These are phyloP conservation scores for Kentomonas sorsogonicus DNA, from an alignment of 208 protist genomes.

Conservation along the genomic window DNA sequence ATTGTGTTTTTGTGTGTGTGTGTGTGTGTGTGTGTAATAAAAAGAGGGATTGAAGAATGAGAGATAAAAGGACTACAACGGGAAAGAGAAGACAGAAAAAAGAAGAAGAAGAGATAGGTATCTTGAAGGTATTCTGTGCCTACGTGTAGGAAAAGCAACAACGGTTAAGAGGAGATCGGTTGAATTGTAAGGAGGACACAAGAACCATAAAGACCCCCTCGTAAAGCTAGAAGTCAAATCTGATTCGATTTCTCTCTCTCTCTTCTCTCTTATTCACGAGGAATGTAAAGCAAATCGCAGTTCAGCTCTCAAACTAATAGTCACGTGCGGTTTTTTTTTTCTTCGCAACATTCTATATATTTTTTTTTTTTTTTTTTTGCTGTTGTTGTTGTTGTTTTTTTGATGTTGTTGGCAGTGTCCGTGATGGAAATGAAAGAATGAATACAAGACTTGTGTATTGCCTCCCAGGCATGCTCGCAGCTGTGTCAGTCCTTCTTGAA, in stretches of 20 bases:
- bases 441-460: background rate
- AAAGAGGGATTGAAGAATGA: background rate
- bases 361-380: background rate
- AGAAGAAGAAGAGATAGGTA: conserved; percentile 7
- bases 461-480: too few species aligned
- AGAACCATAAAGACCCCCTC: too few species aligned
- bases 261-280: too few species aligned
- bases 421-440: background rate
- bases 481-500: too few species aligned
- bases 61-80: background rate
- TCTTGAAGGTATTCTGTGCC: background rate
- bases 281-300: too few species aligned
- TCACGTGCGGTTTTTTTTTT: too few species aligned
- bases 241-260: too few species aligned
- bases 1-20: too few species aligned
- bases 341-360: background rate
- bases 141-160: conserved; percentile 5
- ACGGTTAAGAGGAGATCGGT: background rate
- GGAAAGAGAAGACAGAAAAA: conserved; percentile 1
- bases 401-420: background rate
- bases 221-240: too few species aligned
- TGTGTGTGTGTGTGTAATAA: too few species aligned
- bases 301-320: too few species aligned
- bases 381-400: background rate
- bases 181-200: too few species aligned